Percentiles rank a stretch among this genome's conserved stretches.
phyloP scores from a whole-genome alignment of 2,329 filamentous ascomycete species.

The Volutella citrinella region DNA sequence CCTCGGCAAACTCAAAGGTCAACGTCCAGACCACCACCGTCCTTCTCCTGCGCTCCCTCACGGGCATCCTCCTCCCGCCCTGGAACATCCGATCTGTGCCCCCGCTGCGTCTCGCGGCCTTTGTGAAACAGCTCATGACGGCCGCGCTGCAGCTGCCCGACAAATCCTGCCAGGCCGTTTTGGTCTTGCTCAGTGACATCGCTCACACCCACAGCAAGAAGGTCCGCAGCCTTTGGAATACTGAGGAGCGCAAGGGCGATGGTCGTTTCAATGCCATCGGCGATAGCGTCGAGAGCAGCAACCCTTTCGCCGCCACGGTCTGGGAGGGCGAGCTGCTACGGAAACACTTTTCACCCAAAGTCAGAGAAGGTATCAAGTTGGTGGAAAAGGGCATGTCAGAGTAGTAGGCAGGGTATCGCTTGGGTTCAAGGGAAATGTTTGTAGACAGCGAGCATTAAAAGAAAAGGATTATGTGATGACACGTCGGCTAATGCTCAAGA shows the following conservation, averaged over 20 bases:
- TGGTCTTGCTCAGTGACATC: constrained; percentile 75
- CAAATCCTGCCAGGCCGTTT: constrained; percentile 77
- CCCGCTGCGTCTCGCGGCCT: constrained; percentile 82
- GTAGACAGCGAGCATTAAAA: too few relatives aligned
- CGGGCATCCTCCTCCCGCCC: constrained; percentile 73
- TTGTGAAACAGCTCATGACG: constrained; percentile 86
- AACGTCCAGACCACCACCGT: constrained; percentile 95
- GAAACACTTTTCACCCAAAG: constrained; percentile 81
- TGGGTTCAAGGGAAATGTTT: too few relatives aligned
- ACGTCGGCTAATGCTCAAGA: too few relatives aligned
- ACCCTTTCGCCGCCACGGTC: constrained; percentile 84
- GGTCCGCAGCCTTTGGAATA: constrained; percentile 85
- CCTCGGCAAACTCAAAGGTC: constrained; percentile 60
- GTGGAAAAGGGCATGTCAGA: constrained; percentile 63
- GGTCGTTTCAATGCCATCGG: constrained; percentile 76
- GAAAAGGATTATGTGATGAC: too few relatives aligned
- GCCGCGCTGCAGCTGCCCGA: constrained; percentile 83
- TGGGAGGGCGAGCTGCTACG: constrained; percentile 92
- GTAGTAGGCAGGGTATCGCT: constrained; percentile 15
- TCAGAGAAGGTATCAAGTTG: constrained; percentile 69
- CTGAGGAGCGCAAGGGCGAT: constrained; percentile 89
- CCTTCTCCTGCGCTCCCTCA: constrained; percentile 82
- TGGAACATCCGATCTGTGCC: constrained; percentile 73
- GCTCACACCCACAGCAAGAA: constrained; percentile 79
- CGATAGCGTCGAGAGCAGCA: constrained; percentile 76